These are phyloP conservation scores for Gypsophila paniculata DNA, from an alignment of 179 eudicot species.

Conservation along the genomic window DNA sequence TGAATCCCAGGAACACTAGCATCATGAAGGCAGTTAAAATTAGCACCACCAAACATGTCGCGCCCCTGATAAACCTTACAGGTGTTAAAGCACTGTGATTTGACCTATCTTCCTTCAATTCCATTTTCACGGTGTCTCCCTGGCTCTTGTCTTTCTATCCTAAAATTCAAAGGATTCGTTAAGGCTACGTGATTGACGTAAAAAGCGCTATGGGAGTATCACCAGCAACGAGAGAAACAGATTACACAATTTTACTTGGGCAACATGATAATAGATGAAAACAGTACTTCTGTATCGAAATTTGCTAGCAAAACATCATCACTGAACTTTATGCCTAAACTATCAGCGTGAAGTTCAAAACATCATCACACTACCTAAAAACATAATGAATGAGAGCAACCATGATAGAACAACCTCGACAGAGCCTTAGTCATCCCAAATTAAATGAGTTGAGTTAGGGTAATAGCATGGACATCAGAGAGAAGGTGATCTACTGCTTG, in stretches of 20 bases:
- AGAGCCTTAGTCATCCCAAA: no score
- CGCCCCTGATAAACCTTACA: conserved; percentile 54
- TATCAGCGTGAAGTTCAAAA: not conserved
- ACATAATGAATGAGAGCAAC: not conserved
- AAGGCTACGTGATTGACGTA: not conserved
- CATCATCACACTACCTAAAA: not conserved
- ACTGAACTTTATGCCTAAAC: not conserved
- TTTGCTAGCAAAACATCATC: not conserved
- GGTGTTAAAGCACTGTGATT: conserved; percentile 49
- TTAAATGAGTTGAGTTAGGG: not conserved
- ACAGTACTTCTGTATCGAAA: not conserved
- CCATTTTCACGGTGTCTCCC: conserved; percentile 28
- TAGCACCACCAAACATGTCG: conserved; percentile 58
- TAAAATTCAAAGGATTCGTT: conserved; percentile 9
- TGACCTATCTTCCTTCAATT: conserved; percentile 25
- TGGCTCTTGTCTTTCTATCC: not conserved
- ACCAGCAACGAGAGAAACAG: conserved; percentile 2
- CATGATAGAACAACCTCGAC: no score
- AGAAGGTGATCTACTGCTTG: not conserved
- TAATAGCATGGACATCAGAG: not conserved
- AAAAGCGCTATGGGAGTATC: not conserved
- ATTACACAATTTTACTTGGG: not conserved
- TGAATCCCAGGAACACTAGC: conserved; percentile 61
- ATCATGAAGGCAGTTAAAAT: conserved; percentile 65
- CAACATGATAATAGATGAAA: not conserved